A percentile compares a stretch with the other conserved stretches of the same genome.
Evolutionary conservation across 2,329 filamentous ascomycete genomes (phyloP).

Genomic region (Dactylellina drechsleri): DNA sequence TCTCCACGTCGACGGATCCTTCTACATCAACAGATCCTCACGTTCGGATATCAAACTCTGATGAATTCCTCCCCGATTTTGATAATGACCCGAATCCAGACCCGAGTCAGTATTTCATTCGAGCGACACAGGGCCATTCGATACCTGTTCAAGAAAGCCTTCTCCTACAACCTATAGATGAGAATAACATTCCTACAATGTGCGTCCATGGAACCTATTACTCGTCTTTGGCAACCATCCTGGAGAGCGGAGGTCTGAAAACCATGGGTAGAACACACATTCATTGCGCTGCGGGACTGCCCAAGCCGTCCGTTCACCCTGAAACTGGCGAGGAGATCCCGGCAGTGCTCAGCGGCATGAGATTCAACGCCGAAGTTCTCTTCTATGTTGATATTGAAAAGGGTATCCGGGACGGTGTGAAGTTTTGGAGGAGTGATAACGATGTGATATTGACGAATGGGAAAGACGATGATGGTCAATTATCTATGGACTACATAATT

Average conservation of each 20-base stretch:
- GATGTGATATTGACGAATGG: slow-evolving; percentile 76
- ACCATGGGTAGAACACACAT: slow-evolving; percentile 88
- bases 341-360: slow-evolving; percentile 80
- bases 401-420: slow-evolving; percentile 70
- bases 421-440: slow-evolving; percentile 83
- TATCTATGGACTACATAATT: slow-evolving; percentile 76
- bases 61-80: slow-evolving; percentile 61
- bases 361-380: slow-evolving; percentile 78
- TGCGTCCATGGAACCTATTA: slow-evolving; percentile 93
- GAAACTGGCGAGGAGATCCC: slow-evolving; percentile 56
- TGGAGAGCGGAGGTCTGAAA: slow-evolving; percentile 78
- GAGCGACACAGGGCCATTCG: slow-evolving; percentile 93
- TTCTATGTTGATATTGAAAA: slow-evolving; percentile 78
- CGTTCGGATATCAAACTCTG: slow-evolving; percentile 60
- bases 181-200: slow-evolving; percentile 67
- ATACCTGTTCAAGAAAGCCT: slow-evolving; percentile 78
- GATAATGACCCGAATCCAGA: slow-evolving; percentile 60
- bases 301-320: slow-evolving; percentile 36
- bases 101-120: slow-evolving; percentile 80
- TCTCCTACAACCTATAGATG: slow-evolving; percentile 75
- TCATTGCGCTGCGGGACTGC: slow-evolving; percentile 81
- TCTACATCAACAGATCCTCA: slow-evolving; percentile 58
- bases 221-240: slow-evolving; percentile 78
- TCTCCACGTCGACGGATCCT: slow-evolving; percentile 55
- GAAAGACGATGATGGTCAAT: slow-evolving; percentile 68